These are phyloP conservation scores for Peronospora farinosa DNA, from an alignment of 352 stramenopile species.

Conservation along the genomic window DNA sequence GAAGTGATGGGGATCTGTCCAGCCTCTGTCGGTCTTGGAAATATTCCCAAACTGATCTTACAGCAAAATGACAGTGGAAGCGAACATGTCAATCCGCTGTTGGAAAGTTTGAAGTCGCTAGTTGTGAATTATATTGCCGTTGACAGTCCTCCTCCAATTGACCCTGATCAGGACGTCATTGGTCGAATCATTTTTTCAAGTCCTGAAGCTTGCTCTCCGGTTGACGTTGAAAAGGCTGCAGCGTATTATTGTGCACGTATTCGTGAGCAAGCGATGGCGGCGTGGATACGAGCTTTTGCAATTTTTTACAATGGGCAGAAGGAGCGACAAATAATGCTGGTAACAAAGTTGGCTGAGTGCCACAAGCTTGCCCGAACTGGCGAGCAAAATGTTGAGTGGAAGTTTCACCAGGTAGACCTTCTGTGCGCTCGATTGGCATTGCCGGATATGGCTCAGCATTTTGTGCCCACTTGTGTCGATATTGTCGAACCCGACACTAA, in stretches of 20 bases:
- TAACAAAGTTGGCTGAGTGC: constrained; percentile 51
- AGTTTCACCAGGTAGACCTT: constrained; percentile 72
- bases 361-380: constrained; percentile 27
- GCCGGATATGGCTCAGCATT: constrained; percentile 67
- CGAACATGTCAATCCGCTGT: constrained; percentile 47
- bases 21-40: constrained; percentile 77
- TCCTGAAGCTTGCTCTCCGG: constrained; percentile 21
- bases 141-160: constrained; percentile 13
- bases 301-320: constrained; percentile 73
- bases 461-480: constrained; percentile 65
- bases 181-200: constrained; percentile 39
- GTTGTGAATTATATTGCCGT: constrained; percentile 46
- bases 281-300: constrained; percentile 61
- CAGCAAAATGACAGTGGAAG: constrained; percentile 15
- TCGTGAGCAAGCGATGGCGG: constrained; percentile 59
- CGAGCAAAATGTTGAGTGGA: constrained; percentile 39
- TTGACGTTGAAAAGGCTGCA: constrained; percentile 39
- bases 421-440: constrained; percentile 69
- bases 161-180: constrained; percentile 30
- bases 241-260: constrained; percentile 48
- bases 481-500: constrained; percentile 43
- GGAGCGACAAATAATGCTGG: constrained; percentile 50
- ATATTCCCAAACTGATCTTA: constrained; percentile 30
- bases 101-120: constrained; percentile 64
- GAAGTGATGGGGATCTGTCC: constrained; percentile 70